Base-by-base conservation (phyloP, 129 eudicot species). In the Apium graveolens region DNA sequence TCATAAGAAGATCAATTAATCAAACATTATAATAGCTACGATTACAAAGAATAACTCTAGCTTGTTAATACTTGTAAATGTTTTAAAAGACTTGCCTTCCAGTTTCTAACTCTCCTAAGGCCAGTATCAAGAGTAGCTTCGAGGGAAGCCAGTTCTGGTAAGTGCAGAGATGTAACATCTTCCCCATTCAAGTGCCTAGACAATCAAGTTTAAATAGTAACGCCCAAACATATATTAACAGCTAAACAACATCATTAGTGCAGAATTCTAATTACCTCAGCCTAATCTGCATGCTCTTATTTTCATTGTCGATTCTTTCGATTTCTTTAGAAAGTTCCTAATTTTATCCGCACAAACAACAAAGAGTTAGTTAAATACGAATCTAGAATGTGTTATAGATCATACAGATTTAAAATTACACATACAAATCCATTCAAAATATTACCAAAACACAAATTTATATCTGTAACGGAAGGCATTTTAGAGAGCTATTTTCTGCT, bases 101-200 rank as follows among this genome's bases (percentile, higher is more conserved):
- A 87, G 74, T 84, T 85, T 21, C 89, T 81, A 83, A 95, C 84
- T 77, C 88, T 77, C 60, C 80, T 49, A 26, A 90, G 86, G 26
- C 98, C 98, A 80, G 83, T 85, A 41, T 93, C 96, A 29, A 91
- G 90, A 45, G 90, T 96, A 70, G 85, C 93, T 85, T 94, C 98
- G 11, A 89, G 73, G 5, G 81, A 80, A 81, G 84, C 86, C 10
- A 95, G 94, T 72, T 95, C 97, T 79, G 86, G 86, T 78, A 85
- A 81, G 53, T 79, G 87, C 88, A 95, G 84, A 74, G 93, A 87
- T 49, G 85, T 81, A 55, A 95, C 87, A 75, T 95, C 98, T 81
- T 95, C 97, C 31, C 97, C 97, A 75, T 88, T 95, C 80, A 95
- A 78, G 84, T 91, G 98, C 97, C 97, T 95, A 39, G 20, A 72